A percentile compares a stretch with the other conserved stretches of the same genome.
phyloP scores from a whole-genome alignment of 495 filamentous ascomycete species.

The Penicillium verhagenii region DNA sequence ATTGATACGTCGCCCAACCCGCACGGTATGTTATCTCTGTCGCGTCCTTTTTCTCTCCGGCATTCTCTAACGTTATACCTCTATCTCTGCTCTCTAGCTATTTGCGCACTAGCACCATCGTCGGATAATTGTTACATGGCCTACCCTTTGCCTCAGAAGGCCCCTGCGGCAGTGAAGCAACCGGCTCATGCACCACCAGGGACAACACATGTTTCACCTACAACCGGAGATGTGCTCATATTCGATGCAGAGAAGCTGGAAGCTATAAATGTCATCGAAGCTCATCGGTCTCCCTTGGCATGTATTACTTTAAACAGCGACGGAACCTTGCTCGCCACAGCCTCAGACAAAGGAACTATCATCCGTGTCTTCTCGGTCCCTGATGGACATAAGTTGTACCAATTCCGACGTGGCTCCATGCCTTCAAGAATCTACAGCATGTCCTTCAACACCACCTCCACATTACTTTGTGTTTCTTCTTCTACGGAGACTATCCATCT shows the following conservation, averaged over 20 bases:
- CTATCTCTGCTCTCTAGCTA: conserved; percentile 67
- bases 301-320: conserved; percentile 88
- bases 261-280: conserved; percentile 88
- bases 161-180: conserved; percentile 59
- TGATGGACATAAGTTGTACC: conserved; percentile 83
- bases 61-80: conserved; percentile 14
- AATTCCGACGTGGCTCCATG: conserved; percentile 92
- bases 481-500: conserved; percentile 97
- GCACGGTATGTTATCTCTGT: conserved; percentile 51
- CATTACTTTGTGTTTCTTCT: conserved; percentile 91
- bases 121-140: conserved; percentile 95
- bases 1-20: conserved; percentile 93
- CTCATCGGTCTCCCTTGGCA: conserved; percentile 88
- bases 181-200: conserved; percentile 85
- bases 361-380: conserved; percentile 93
- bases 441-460: conserved; percentile 96
- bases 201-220: conserved; percentile 69
- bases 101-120: conserved; percentile 88
- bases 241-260: conserved; percentile 85
- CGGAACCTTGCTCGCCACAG: conserved; percentile 89
- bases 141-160: conserved; percentile 85
- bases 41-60: conserved; percentile 4
- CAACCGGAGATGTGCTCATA: conserved; percentile 88
- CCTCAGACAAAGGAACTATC: conserved; percentile 96
- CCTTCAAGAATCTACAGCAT: conserved; percentile 95